Conservation (phyloP, 1,284 basidiomycete species). For the Schizophyllum amplum region DNA sequence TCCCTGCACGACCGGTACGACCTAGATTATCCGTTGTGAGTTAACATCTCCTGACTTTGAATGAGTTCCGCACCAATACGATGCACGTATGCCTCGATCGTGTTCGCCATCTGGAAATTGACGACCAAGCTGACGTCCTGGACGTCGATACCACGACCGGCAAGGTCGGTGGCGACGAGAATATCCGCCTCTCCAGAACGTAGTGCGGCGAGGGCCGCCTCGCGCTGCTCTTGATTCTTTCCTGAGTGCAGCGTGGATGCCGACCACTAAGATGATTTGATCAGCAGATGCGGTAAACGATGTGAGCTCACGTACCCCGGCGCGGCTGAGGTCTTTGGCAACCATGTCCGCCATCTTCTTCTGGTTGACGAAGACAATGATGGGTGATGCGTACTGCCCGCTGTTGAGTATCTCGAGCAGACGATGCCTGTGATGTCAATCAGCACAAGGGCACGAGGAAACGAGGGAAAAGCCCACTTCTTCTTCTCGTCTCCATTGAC, state of each 20-base stretch:
- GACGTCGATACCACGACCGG: conserved; percentile 97
- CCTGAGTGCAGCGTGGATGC: conserved; percentile 92
- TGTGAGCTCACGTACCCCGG: too few species aligned
- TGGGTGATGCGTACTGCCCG: conserved; percentile 77
- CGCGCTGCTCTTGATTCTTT: conserved; percentile 95
- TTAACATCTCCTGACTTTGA: conserved; percentile 4
- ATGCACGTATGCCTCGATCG: conserved; percentile 96
- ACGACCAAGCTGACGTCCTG: conserved; percentile 93
- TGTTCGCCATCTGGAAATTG: conserved; percentile 96
- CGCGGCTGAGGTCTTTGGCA: conserved; percentile 82
- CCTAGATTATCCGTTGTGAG: conserved; percentile 35
- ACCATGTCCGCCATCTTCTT: conserved; percentile 98
- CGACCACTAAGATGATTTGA: too few species aligned
- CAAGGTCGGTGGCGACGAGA: conserved; percentile 95
- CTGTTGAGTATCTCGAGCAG: conserved; percentile 89
- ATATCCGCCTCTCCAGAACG: conserved; percentile 80
- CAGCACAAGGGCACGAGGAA: conserved; percentile 5
- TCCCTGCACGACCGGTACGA: conserved; percentile 96
- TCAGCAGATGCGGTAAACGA: too few species aligned
- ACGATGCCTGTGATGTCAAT: conserved; percentile 44
- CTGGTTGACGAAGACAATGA: conserved; percentile 99
- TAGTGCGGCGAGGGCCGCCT: conserved; percentile 82
- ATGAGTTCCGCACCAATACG: conserved; percentile 65
- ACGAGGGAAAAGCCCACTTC: conserved; percentile 47
- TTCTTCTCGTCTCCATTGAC: conserved; percentile 90